Evolutionary conservation across 305 asterid genomes (phyloP).

Genomic region (Plantago lanceolata): DNA sequence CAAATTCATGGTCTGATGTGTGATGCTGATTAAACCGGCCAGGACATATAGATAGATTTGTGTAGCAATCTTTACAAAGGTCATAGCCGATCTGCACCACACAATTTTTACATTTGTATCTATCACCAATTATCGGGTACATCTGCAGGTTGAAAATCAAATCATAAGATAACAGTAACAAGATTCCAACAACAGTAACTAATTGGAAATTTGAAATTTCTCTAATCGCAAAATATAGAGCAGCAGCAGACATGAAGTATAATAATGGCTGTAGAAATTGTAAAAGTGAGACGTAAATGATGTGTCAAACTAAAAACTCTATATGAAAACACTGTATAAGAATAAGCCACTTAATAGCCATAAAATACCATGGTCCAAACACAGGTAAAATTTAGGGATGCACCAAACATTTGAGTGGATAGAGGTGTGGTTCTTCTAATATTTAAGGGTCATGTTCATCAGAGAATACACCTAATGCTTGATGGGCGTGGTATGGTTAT

Average conservation of each 20-base stretch:
- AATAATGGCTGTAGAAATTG: neutral
- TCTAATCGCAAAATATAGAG: neutral
- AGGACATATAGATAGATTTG: slow-evolving; percentile 37
- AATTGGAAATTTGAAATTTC: slow-evolving; percentile 3
- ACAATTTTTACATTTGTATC: slow-evolving; percentile 49
- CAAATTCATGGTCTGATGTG: slow-evolving; percentile 45
- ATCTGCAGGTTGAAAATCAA: slow-evolving; percentile 32
- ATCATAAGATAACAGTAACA: neutral
- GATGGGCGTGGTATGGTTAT: no score
- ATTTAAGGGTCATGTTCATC: no score
- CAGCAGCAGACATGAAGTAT: neutral
- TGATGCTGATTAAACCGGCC: slow-evolving; percentile 56
- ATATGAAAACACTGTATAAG: no score
- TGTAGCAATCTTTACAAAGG: slow-evolving; percentile 43
- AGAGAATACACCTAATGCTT: no score
- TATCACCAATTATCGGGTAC: slow-evolving; percentile 47
- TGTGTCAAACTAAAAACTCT: no score
- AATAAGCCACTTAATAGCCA: no score
- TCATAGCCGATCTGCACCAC: slow-evolving; percentile 42
- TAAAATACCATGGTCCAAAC: no score
- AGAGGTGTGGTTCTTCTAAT: no score
- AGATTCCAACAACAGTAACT: neutral
- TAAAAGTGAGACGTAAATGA: no score
- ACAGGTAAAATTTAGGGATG: no score
- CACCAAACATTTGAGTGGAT: no score